Conservation (phyloP, 352 stramenopile genomes). For the Peronospora farinosa region DNA sequence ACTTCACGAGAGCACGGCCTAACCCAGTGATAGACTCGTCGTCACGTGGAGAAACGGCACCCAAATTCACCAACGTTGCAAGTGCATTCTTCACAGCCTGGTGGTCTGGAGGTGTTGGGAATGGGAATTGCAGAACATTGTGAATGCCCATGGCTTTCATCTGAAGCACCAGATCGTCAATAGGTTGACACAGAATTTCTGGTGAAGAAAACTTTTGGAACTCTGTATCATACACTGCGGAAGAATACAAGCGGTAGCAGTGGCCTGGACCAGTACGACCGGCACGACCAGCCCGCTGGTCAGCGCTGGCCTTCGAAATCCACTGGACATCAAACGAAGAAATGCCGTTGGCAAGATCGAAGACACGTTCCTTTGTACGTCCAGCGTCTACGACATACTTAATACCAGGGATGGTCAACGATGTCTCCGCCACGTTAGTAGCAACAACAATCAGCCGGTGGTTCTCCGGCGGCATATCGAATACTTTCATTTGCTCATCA, state of each 20-base stretch:
- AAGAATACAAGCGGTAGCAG: slow-evolving; percentile 97
- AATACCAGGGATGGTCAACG: slow-evolving; percentile 91
- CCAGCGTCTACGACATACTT: slow-evolving; percentile 97
- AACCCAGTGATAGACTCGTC: slow-evolving; percentile 77
- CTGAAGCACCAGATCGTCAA: slow-evolving; percentile 94
- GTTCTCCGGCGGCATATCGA: slow-evolving; percentile 81
- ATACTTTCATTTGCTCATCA: slow-evolving; percentile 92
- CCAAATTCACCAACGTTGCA: slow-evolving; percentile 75
- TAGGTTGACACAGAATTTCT: slow-evolving; percentile 87
- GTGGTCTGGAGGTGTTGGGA: slow-evolving; percentile 90
- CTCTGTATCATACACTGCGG: slow-evolving; percentile 92
- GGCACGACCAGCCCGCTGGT: slow-evolving; percentile 91
- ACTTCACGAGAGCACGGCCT: slow-evolving; percentile 74
- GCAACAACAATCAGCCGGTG: slow-evolving; percentile 93
- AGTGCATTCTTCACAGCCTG: slow-evolving; percentile 85
- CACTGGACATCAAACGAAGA: slow-evolving; percentile 92
- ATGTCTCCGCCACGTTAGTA: slow-evolving; percentile 98
- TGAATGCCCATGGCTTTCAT: slow-evolving; percentile 98
- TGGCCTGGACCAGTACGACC: slow-evolving; percentile 94
- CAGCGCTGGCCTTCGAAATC: slow-evolving; percentile 81
- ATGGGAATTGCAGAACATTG: slow-evolving; percentile 93
- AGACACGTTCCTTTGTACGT: slow-evolving; percentile 93
- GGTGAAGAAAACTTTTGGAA: slow-evolving; percentile 88
- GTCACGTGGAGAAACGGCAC: slow-evolving; percentile 44
- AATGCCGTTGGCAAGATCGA: slow-evolving; percentile 87